Evolutionary conservation across 345 rosid genomes (phyloP).

Genomic region (Boechera retrofracta): DNA sequence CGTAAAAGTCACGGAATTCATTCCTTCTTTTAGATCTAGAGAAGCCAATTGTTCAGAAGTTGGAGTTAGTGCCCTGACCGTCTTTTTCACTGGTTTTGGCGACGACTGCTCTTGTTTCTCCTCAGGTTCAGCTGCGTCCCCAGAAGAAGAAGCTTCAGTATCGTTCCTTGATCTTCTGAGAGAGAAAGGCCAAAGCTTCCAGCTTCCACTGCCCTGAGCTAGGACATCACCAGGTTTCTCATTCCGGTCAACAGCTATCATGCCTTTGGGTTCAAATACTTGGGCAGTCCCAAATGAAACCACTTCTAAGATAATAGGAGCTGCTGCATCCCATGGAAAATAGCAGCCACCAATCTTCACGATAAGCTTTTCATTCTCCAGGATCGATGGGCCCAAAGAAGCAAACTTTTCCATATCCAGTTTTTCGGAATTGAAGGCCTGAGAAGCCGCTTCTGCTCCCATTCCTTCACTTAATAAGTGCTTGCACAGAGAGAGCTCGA

Average conservation of each 20-base stretch:
- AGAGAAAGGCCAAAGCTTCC: slow-evolving; percentile 94
- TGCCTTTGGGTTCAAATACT: slow-evolving; percentile 60
- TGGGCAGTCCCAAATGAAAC: slow-evolving; percentile 56
- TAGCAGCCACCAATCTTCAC: slow-evolving; percentile 55
- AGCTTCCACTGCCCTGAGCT: slow-evolving; percentile 60
- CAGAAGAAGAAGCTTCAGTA: slow-evolving; percentile 48
- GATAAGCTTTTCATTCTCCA: slow-evolving; percentile 64
- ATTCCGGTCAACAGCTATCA: slow-evolving; percentile 58
- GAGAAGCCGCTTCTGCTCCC: slow-evolving; percentile 72
- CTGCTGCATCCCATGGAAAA: slow-evolving; percentile 73
- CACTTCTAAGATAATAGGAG: slow-evolving; percentile 59
- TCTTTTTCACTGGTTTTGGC: slow-evolving; percentile 56
- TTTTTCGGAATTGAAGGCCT: slow-evolving; percentile 63
- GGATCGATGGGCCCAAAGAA: slow-evolving; percentile 55
- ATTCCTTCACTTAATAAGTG: slow-evolving; percentile 63
- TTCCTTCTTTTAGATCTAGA: slow-evolving; percentile 79
- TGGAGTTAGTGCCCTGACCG: slow-evolving; percentile 63
- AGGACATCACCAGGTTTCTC: slow-evolving; percentile 53
- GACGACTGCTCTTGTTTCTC: slow-evolving; percentile 45
- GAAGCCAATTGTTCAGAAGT: slow-evolving; percentile 89
- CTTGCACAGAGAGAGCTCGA: slow-evolving; percentile 72
- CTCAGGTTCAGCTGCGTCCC: slow-evolving; percentile 43
- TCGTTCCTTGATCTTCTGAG: slow-evolving; percentile 52
- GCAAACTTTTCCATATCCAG: slow-evolving; percentile 55
- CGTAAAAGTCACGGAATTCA: slow-evolving; percentile 75